Conservation (phyloP, 2,329 filamentous ascomycete genomes). For the Xylaria sp. region DNA sequence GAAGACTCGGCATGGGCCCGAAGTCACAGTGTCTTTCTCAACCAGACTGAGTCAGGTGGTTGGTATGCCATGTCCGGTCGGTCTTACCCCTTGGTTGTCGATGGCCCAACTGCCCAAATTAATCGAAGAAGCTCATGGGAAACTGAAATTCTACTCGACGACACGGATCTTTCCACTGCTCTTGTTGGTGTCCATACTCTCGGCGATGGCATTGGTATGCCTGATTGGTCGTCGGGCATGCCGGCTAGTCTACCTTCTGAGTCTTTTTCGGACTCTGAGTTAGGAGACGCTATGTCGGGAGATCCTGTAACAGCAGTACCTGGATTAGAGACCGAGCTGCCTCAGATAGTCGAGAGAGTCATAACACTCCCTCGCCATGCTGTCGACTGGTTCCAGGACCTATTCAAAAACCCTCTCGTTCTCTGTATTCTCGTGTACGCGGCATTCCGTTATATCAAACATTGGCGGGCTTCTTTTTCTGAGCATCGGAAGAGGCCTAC, state of each 20-base stretch:
- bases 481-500: conserved; percentile 38
- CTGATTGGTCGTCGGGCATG: conserved; percentile 52
- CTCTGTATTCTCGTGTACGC: conserved; percentile 50
- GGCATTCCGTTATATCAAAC: conserved; percentile 58
- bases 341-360: conserved; percentile 61
- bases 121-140: conserved; percentile 61
- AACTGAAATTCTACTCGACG: conserved; percentile 50
- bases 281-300: conserved; percentile 46
- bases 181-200: conserved; percentile 78
- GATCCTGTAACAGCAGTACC: conserved; percentile 45
- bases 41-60: conserved; percentile 83
- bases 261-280: conserved; percentile 38
- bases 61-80: conserved; percentile 95
- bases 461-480: conserved; percentile 47
- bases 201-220: conserved; percentile 54
- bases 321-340: conserved; percentile 50
- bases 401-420: conserved; percentile 54
- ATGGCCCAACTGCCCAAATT: conserved; percentile 63
- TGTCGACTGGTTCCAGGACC: conserved; percentile 61
- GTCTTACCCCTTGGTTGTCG: conserved; percentile 85
- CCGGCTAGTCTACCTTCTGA: conserved; percentile 49
- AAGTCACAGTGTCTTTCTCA: conserved; percentile 80
- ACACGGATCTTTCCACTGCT: conserved; percentile 65
- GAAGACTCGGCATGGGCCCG: conserved; percentile 63
- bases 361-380: conserved; percentile 62